Evolutionary conservation across 192 early-diverging fungal genomes (phyloP), one percentile per base, ranked within the genome.

Genomic region (Cetraspora pellucida): DNA sequence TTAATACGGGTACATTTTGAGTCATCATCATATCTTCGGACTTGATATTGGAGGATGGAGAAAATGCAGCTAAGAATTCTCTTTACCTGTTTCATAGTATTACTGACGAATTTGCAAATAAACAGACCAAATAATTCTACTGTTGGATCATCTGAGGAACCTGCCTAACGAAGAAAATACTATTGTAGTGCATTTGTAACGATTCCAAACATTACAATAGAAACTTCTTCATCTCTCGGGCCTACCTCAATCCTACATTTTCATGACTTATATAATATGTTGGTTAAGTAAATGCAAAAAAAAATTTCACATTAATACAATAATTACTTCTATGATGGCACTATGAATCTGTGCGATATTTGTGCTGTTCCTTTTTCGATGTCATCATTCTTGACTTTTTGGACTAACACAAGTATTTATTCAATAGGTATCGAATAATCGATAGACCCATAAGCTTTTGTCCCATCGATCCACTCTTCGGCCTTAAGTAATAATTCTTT

Each of bases 91-190:
- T 45, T 17, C 43, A 66, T 66, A 66, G 23, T 2, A 14, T 54
- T 13, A 31, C 25, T 31, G 50, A 54, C 27, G 21, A 72, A 50
- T 28, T 50, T 16, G 30, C 69, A 72, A 13, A 14, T 21, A 72
- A 17, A 28, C 31, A 3, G 17, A n/a, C 17, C 27, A 54, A 27
- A 72, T 19, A 72, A 21, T 17, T 72, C 49, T 6, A 72, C 7
- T 28, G 16, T 72, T 31, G 69, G 7, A 23, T 72, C 13, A 2
- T 27, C 27, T 72, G 23, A 9, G n/a, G 69, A 37, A 25, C 50
- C 69, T 8, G 25, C 69, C 69, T 49, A 72, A 30, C 19, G 11
- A 72, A 72, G 44, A 28, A 72, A 72, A 30, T 30, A 30, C 69
- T 27, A 72, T 50, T 52, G 46, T 54, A 52, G 13, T 50, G 23